Conservation (phyloP, 163 green algal genomes). For the Botryococcus braunii region DNA sequence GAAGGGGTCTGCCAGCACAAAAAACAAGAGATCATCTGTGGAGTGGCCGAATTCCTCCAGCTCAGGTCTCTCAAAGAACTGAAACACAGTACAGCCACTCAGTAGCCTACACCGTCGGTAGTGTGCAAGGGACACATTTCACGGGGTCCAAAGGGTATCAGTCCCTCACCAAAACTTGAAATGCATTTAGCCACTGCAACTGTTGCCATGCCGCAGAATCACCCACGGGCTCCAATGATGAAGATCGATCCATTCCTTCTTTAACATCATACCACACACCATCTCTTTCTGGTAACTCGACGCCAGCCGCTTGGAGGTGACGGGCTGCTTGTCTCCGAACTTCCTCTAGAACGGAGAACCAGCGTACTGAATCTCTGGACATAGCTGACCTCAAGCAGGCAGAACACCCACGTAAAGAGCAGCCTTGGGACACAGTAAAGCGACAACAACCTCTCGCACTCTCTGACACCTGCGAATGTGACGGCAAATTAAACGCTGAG, state of each 20-base stretch:
- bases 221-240: not conserved
- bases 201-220: slow-evolving; percentile 2
- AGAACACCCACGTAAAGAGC: too few relatives aligned
- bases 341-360: slow-evolving; percentile 1
- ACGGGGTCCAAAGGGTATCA: not conserved
- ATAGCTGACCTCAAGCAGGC: not conserved
- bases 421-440: too few relatives aligned
- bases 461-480: too few relatives aligned
- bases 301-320: not conserved
- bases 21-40: slow-evolving; percentile 7
- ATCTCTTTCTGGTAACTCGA: slow-evolving; percentile 2
- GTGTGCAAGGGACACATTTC: not conserved
- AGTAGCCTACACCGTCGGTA: not conserved
- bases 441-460: too few relatives aligned
- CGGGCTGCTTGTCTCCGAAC: slow-evolving; percentile 5
- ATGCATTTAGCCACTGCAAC: slow-evolving; percentile 9
- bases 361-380: not conserved
- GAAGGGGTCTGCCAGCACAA: slow-evolving; percentile 1
- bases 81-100: not conserved
- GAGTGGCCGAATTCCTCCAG: not conserved
- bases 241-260: not conserved
- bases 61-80: slow-evolving; percentile 11
- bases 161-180: slow-evolving; percentile 8
- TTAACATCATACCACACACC: slow-evolving; percentile 9
- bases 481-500: too few relatives aligned